Evolutionary conservation across 108 stramenopile genomes (phyloP), one percentile per base, ranked within the genome.

Genomic region (Epipyxis sp.): DNA sequence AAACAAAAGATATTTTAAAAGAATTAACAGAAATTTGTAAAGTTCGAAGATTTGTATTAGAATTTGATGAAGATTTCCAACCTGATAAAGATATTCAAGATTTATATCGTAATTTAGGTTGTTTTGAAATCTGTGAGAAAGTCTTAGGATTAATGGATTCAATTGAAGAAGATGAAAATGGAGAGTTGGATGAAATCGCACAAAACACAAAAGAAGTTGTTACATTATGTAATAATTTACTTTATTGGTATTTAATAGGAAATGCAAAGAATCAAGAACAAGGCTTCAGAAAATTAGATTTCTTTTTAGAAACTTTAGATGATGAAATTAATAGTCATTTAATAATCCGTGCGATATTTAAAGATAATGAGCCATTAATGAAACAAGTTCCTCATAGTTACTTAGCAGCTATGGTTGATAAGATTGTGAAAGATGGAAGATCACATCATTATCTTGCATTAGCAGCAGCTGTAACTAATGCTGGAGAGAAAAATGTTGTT

Each of bases 161-260:
- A 3, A 42, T 74, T 16, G 50, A 74, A 74, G 50, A 74, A 54
- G 71, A 54, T 57, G 50, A 57, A 13, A 42, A 74, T 29, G 71
- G 50, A 1, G 71, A 77, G 40, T 30, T 78, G 39, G 46, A 1
- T 50, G 59, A 59, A 57, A 41, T 54, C 34, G 20, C 39, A 3
- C 68, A 76, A 40, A 81, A 81, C 43, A 77, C 76, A 13, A 35
- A 46, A 40, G 27, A 44, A 13, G 37, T 81, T n/a, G 34, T 59
- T 13, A 44, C 29, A 0, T 39, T 78, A 1, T 81, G 81, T 62
- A 77, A 67, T 40, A 45, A 34, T n/a, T 79, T 82, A 25, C 50
- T 82, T 30, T 59, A 42, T 2, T 78, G 77, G 77, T 82, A 78
- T 68, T 76, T 82, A n/a, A 37, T 61, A 59, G 81, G 65, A 69